Base-by-base conservation (phyloP, 176 grass and related monocot species). In the Rhynchospora pubera region DNA sequence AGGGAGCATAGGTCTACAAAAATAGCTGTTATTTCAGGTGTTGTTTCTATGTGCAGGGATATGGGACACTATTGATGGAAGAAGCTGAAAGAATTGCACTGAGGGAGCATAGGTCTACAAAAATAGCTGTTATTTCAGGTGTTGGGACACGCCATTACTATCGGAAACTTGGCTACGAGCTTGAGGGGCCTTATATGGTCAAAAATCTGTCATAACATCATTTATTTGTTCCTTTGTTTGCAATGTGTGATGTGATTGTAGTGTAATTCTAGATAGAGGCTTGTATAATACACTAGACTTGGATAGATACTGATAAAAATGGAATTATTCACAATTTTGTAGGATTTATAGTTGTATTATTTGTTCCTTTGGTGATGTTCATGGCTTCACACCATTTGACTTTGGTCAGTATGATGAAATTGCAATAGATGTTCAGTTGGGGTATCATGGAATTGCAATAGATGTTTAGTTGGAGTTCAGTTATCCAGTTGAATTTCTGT, bases 121-220 rank as follows among this genome's bases (percentile, higher is more conserved):
- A 99, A 91, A 13, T 99, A 45, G 92, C 92, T 12, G 89, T 99
- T 5, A 99, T 99, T 58, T 99, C 92, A 13, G 96, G 96, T 79
- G 92, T 99, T 22, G 96, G 96, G 42, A 99, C 96, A 15, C 92
- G 96, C 1, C 91, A 99, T 46, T 99, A 95, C 42, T 99, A 99
- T 65, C 84, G 96, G 15, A 99, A 99, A 50, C 79, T 99, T 62
- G 96, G 96, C 9, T 99, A 99, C 42, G 92, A 99, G 45, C 91
- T 99, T 28, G 91, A 99, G 79, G 96, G 92, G 14, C 96, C 96
- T 76, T 99, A 95, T 65, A 95, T 99, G 96, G 91, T 99, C 10
- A 99, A 91, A 48, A 51, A 43, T 89, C 19, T 98, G 30, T 63
- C 78, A 12, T 97, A 58, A 81, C 65, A 4, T 76, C 0, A 46